Base-by-base conservation (phyloP, 2,329 filamentous ascomycete genomes). In the Pseudocercospora pini-densiflorae region DNA sequence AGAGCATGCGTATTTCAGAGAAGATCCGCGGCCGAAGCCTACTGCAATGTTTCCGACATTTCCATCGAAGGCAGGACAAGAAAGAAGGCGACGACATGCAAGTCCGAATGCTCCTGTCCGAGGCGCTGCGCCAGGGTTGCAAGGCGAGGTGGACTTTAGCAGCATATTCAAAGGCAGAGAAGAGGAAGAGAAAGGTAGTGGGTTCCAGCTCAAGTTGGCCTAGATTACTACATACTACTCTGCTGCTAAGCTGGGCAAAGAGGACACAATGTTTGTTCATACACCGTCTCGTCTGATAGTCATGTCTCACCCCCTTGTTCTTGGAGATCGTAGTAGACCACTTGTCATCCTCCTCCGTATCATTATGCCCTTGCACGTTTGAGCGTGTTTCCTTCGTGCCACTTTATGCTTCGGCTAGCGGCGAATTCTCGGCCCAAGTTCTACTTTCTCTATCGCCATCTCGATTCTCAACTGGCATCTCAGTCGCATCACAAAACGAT, bases 1-100 rank as follows among this genome's bases (percentile, higher is more conserved):
- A 40, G 82, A 85, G 57, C 92, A 97, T 78, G 84, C 88, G 40
- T 99, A 97, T 79, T 99, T 99, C 79, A 84, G 79, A 19, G 94
- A 98, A 80, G 91, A 96, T 72, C 95, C 95, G 0, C 91, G 91
- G 67, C 92, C 94, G 1, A 98, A 98, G 81, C 89, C 90, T 7
- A 91, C 92, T 77, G 91, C 90, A 73, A 90, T 99, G 89, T 98
- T 99, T 77, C 95, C 95, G 2, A 98, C 95, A 0, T 99, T 98
- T 77, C 95, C 95, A 0, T 95, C 92, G 73, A 97, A 97, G 79
- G 95, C 95, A 0, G 93, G 93, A 1, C 91, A 95, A 83, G 95
- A 99, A 83, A 90, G 89, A 75, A 84, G 93, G 72, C 84, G 92
- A 70, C 84, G 87, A 43, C 84, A 87, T 66, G 88, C 89, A 67